These are phyloP conservation scores for Platismatia glauca DNA, from an alignment of 495 filamentous ascomycete genomes.

Conservation along the genomic window DNA sequence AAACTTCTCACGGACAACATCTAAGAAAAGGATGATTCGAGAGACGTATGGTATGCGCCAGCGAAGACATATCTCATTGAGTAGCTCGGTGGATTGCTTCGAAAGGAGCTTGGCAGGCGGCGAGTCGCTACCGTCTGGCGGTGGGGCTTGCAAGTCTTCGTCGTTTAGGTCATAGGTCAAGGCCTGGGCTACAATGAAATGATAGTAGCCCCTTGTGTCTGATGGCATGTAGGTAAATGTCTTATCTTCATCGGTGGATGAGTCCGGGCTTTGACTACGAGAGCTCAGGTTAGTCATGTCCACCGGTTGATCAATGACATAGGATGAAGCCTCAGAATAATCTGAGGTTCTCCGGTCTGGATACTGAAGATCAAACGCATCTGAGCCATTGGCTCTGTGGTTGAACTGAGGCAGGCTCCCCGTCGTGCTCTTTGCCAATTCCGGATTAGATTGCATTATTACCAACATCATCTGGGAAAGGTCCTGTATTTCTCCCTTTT, in stretches of 20 bases:
- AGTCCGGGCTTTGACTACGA: slow-evolving; percentile 40
- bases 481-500: slow-evolving; percentile 69
- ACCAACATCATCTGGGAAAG: slow-evolving; percentile 87
- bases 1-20: slow-evolving; percentile 77
- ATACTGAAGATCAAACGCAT: slow-evolving; percentile 42
- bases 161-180: slow-evolving; percentile 60
- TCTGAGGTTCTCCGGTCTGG: slow-evolving; percentile 50
- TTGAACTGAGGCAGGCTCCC: slow-evolving; percentile 46
- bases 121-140: slow-evolving; percentile 43
- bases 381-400: slow-evolving; percentile 30
- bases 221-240: slow-evolving; percentile 82
- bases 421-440: slow-evolving; percentile 62
- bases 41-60: slow-evolving; percentile 89
- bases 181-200: slow-evolving; percentile 64
- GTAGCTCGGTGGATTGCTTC: slow-evolving; percentile 69
- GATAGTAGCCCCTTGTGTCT: slow-evolving; percentile 73
- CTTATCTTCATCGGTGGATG: slow-evolving; percentile 40
- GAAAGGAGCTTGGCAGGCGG: slow-evolving; percentile 61
- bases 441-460: slow-evolving; percentile 78
- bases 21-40: slow-evolving; percentile 70
- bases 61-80: slow-evolving; percentile 74
- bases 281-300: slow-evolving; percentile 67
- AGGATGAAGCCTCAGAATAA: slow-evolving; percentile 41
- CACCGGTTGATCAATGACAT: slow-evolving; percentile 66
- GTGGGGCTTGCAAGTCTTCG: slow-evolving; percentile 44